Base-by-base conservation (phyloP, 1,139 yeast species). In the Debaryomyces coudertii region DNA sequence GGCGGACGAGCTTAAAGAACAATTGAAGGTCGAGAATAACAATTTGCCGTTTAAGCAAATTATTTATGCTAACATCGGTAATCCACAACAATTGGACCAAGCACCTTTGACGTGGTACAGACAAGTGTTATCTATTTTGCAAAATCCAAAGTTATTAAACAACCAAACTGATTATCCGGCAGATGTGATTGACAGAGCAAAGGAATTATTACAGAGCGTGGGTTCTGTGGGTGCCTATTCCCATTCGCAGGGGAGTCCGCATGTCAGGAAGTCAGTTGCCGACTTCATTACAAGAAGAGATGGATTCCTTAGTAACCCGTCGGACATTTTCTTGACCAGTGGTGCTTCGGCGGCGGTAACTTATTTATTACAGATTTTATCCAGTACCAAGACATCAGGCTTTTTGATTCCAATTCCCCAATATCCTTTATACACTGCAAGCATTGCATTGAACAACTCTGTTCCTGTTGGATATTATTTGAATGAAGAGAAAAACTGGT, bases 321-420 rank as follows among this genome's bases (percentile, higher is more conserved):
- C 84, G 45, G 80, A 86, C 56, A 84, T 93, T 48, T 95, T 82
- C 62, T 76, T 93, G 55, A 90, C 97, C 25, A 84, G 88, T 2
- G 99, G 99, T 53, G 99, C 99, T 2, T 90, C 97, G 14, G 80
- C 90, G 24, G 97, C 96, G 1, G 98, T 92, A 11, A 76, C 83
- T 42, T 82, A 85, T 57, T 72, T 95, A 50, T 71, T 93, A 45
- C 85, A 86, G 47, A 76, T 92, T 34, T 70, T 93, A 27, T 77
- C 95, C 2, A 68, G 77, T 34, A 87, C 88, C 45, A 77, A 78
- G 22, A 68, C 81, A 47, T 77, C 92, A 4, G 98, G 97, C 22
- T 90, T 90, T 54, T 72, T 93, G 68, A 90, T 93, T 54, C 99
- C 99, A 30, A 92, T 93, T 55, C 99, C 99, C 11, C 99, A 93